Base-by-base conservation (phyloP, 2,329 filamentous ascomycete genomes). In the Diplodia seriata region DNA sequence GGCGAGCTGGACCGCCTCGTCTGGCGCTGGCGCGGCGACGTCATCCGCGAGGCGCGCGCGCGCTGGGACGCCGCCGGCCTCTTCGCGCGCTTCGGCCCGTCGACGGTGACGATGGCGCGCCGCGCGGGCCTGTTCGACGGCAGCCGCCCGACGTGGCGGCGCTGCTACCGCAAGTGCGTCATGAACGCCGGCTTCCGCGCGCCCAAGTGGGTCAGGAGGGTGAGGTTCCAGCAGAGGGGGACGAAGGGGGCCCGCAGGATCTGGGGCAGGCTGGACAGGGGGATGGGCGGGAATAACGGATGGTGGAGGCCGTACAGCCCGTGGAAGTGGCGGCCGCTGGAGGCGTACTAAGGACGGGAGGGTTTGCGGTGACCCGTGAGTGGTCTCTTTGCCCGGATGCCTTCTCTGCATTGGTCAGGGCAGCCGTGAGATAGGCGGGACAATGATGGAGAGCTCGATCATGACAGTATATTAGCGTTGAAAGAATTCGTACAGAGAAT, bases 61-160 rank as follows among this genome's bases (percentile, higher is more conserved):
- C 57, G 57, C 18, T 68, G 66, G 66, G 66, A 56, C 33, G 12
- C 4, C 11, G 66, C 56, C 15, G 66, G 55, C 47, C 36, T 53
- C 6, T 51, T 38, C n/a, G 7, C 11, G 1, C 33, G 26, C n/a
- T 15, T 9, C 26, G 64, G 64, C 4, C n/a, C 31, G 3, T 54
- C 49, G n/a, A 67, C 66, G 4, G 66, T 67, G 7, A n/a, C 23
- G 5, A n/a, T 7, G 36, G 66, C 47, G 2, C 29, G 56, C 11
- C 20, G n/a, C 9, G 66, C 36, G 4, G 66, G 66, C 1, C 36
- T 67, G 55, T 62, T 67, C 47, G 55, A 53, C 12, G 3, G 29
- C 23, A 55, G 61, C 31, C 50, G n/a, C 9, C 66, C 55, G 29
- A 12, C 6, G 26, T 31, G 40, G 57, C 31, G 15, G 1, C 31